phyloP scores from a whole-genome alignment of 352 stramenopile species.

The Globisporangium alternatum region DNA sequence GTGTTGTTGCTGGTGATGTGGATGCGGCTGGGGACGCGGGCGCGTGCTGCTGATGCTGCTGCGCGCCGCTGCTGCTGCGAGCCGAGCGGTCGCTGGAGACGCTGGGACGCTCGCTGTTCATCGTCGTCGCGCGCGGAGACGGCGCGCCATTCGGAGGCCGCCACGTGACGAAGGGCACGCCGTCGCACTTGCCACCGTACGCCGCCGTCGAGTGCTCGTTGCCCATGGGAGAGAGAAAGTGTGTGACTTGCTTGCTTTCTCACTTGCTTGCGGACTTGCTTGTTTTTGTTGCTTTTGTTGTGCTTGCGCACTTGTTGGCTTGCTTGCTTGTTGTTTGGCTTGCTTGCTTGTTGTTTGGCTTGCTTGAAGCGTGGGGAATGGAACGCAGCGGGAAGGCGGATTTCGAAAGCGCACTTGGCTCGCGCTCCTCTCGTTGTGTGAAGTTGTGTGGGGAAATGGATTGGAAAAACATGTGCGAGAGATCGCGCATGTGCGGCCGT shows the following conservation, averaged over 20 bases:
- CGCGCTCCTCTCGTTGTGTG: too few species aligned
- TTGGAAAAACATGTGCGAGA: background rate
- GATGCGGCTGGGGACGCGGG: conserved; percentile 10
- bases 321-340: too few species aligned
- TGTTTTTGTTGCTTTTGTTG: conserved; percentile 3
- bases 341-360: background rate
- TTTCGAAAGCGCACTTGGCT: background rate
- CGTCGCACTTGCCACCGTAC: conserved; percentile 33
- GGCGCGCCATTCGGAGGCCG: conserved; percentile 20
- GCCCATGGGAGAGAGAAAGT: conserved; percentile 28
- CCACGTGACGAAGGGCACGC: conserved; percentile 74
- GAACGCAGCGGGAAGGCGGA: background rate
- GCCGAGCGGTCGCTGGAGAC: conserved; percentile 9
- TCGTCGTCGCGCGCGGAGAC: background rate
- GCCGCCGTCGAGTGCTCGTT: conserved; percentile 51
- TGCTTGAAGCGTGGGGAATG: background rate
- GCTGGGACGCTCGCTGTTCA: conserved; percentile 1
- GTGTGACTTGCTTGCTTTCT: background rate
- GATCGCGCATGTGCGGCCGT: background rate
- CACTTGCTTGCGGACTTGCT: background rate
- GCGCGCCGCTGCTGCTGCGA: background rate
- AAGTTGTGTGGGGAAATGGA: too few species aligned
- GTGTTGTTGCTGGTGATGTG: conserved; percentile 11
- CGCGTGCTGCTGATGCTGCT: background rate
- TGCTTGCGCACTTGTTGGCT: background rate